Percentiles rank a stretch among this genome's conserved stretches.
Evolutionary conservation across 2,329 filamentous ascomycete species (phyloP).

Genomic region (Fusarium sublunatum): DNA sequence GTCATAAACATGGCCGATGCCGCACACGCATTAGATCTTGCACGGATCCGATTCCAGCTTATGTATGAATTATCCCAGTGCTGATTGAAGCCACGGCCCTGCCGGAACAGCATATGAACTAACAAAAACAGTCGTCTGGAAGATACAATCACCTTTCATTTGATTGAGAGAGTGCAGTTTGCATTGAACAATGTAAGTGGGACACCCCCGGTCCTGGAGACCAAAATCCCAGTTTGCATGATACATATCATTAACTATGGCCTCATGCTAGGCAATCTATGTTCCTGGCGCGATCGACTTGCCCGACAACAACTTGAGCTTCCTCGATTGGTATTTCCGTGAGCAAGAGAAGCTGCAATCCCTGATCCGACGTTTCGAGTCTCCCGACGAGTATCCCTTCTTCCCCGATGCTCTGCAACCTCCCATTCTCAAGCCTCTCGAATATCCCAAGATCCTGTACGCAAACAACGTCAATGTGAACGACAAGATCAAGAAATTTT

Average conservation of each 20-base stretch:
- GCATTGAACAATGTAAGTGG: constrained; percentile 74
- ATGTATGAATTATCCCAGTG: constrained; percentile 69
- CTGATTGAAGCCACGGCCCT: neutral
- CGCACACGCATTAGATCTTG: constrained; percentile 86
- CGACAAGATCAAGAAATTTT: constrained; percentile 84
- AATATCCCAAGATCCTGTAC: constrained; percentile 90
- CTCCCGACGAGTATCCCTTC: constrained; percentile 97
- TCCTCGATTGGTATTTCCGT: constrained; percentile 93
- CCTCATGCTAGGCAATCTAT: constrained; percentile 75
- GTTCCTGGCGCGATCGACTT: constrained; percentile 81
- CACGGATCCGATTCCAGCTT: constrained; percentile 91
- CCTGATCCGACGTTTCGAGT: constrained; percentile 92
- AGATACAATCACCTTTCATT: constrained; percentile 96
- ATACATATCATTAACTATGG: constrained; percentile 24
- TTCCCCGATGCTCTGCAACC: constrained; percentile 83
- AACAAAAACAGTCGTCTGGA: constrained; percentile 80
- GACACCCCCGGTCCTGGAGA: constrained; percentile 22
- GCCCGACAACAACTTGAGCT: constrained; percentile 77
- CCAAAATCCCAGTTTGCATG: constrained; percentile 16
- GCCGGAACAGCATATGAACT: constrained; percentile 7
- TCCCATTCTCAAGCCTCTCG: constrained; percentile 86
- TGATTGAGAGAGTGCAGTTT: constrained; percentile 98
- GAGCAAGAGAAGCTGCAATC: constrained; percentile 94
- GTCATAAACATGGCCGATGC: constrained; percentile 89
- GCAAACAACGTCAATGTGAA: constrained; percentile 93